Conservation (phyloP, 1,284 basidiomycete genomes). For the Apiotrichum brassicae region DNA sequence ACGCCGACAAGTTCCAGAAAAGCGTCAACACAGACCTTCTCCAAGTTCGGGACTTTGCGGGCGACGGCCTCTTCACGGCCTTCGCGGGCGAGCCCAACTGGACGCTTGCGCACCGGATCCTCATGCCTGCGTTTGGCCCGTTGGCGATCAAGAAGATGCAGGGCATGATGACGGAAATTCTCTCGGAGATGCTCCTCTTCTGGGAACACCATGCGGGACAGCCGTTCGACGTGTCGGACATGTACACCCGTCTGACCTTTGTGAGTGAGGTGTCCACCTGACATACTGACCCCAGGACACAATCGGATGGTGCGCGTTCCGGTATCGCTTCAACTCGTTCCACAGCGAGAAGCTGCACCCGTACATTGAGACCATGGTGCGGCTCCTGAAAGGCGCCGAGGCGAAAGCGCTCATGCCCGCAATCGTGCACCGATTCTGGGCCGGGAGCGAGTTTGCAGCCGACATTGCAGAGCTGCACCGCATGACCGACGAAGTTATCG, state of each 20-base stretch:
- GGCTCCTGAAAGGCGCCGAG: conserved; percentile 11
- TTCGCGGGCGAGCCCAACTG: conserved; percentile 51
- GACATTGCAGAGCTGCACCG: conserved; percentile 11
- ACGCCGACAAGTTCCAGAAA: conserved; percentile 52
- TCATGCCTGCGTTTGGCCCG: conserved; percentile 55
- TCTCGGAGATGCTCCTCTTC: conserved; percentile 48
- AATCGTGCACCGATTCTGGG: too few species aligned
- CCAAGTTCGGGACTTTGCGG: conserved; percentile 49
- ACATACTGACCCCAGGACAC: conserved; percentile 12
- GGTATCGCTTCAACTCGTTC: conserved; percentile 44
- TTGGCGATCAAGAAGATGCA: conserved; percentile 52
- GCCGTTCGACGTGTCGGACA: conserved; percentile 16
- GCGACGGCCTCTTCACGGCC: conserved; percentile 49
- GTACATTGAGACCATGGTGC: conserved; percentile 43
- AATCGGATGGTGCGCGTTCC: conserved; percentile 44
- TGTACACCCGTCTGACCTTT: conserved; percentile 15
- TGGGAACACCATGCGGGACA: conserved; percentile 17
- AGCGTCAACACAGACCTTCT: conserved; percentile 40
- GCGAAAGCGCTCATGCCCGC: neutral
- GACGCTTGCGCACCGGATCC: conserved; percentile 51
- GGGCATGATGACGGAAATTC: conserved; percentile 50
- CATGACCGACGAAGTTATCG: conserved; percentile 17
- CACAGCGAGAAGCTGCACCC: conserved; percentile 45
- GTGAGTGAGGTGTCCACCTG: conserved; percentile 1
- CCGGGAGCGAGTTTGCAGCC: conserved; percentile 4